These are phyloP conservation scores for Massariosphaeria phaeospora DNA, from an alignment of 495 filamentous ascomycete species.

Conservation along the genomic window DNA sequence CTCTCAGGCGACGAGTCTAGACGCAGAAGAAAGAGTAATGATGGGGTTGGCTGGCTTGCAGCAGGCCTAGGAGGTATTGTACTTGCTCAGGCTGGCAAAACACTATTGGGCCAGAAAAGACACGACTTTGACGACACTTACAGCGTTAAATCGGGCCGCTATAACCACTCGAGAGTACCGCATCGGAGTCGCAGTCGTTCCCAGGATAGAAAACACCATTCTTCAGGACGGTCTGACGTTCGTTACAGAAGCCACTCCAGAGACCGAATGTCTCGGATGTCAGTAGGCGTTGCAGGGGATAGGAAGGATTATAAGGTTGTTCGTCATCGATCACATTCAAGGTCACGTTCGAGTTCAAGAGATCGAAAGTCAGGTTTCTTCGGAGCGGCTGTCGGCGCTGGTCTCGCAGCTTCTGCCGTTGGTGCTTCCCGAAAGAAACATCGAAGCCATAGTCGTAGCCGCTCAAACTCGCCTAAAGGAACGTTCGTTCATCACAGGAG, in stretches of 20 bases:
- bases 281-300: constrained; percentile 18
- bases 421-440: constrained; percentile 19
- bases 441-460: constrained; percentile 28
- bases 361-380: constrained; percentile 43
- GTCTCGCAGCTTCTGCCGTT: constrained; percentile 33
- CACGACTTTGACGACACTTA: constrained; percentile 58
- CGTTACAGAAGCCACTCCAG: constrained; percentile 24
- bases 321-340: constrained; percentile 41
- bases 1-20: constrained; percentile 41
- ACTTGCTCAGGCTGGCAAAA: constrained; percentile 47
- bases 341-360: constrained; percentile 42
- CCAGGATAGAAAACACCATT: constrained; percentile 41
- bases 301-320: constrained; percentile 31
- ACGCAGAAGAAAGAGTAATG: constrained; percentile 47
- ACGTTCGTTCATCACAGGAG: constrained; percentile 22
- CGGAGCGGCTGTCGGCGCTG: constrained; percentile 44
- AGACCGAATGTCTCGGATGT: constrained; percentile 22
- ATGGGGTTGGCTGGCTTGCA: constrained; percentile 45
- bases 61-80: constrained; percentile 49
- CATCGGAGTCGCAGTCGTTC: constrained; percentile 38
- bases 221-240: constrained; percentile 41
- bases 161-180: constrained; percentile 36
- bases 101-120: constrained; percentile 46
- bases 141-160: constrained; percentile 50
- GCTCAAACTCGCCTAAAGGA: constrained; percentile 27